Base-by-base conservation (phyloP, 768 basidiomycete genomes). In the Chalciporus piperatus region DNA sequence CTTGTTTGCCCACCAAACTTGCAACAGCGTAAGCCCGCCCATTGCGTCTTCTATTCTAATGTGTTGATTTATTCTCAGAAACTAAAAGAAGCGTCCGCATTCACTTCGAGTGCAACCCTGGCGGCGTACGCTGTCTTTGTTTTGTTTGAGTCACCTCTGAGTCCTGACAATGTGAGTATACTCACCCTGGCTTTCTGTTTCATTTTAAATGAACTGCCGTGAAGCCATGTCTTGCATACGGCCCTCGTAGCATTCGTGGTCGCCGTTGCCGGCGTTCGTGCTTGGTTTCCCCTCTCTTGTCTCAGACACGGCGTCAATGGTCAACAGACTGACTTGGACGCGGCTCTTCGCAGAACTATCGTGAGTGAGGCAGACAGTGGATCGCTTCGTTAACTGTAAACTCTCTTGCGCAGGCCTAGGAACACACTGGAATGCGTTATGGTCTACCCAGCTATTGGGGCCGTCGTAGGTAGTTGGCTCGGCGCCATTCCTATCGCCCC, bases 401-500 rank as follows among this genome's bases (percentile, higher is more conserved):
- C 35, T 33, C 41, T 39, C 50, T n/a, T n/a, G 45, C 32, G 45
- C 56, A 86, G 83, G 33, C 69, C 73, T 19, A 79, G 75, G 56
- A 84, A 80, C n/a, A 76, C 84, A 3, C 63, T 89, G 23, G 96
- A 98, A 67, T 75, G 86, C 47, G 82, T 84, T 0, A 66, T 96
- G 19, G 79, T 95, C 16, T 93, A 90, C 60, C 91, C 96, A 14
- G 79, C 81, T 11, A 61, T 86, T 22, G 91, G 91, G 37, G 74
- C 89, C 0, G 57, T 88, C 39, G 25, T 85, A 17, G 96, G 95
- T 6, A 76, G 80, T 40, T 97, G 93, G 95, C 32, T 79, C 13
- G 94, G 93, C 14, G 82, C 80, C 10, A 75, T 95, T 41, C 90
- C 92, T 2, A 85, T 94, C 41, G 89, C 92, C 0, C 81, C 98